Base-by-base conservation (phyloP, 257 asterid species). In the Solanum piurae region DNA sequence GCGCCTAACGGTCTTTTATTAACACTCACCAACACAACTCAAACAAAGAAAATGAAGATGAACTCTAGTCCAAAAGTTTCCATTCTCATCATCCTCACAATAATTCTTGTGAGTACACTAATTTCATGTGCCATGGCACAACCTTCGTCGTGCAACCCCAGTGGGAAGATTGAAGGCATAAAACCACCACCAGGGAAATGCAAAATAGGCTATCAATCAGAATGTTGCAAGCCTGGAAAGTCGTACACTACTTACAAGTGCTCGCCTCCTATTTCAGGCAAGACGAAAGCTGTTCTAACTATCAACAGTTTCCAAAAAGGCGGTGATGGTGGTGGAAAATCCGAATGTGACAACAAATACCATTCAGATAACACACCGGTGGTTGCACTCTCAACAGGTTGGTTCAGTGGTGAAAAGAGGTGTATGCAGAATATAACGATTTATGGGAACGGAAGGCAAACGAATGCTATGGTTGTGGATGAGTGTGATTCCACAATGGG, bases 331-430 rank as follows among this genome's bases (percentile, higher is more conserved):
- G 93, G 96, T 3, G 94, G 92, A 34, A 73, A 73, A 73, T 8
- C 92, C 91, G 91, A 88, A 62, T 92, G 95, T 18, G 93, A 92
- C 86, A 64, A 85, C 37, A 86, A 92, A 13, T 93, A 86, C 89
- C 95, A 92, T 84, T 90, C 93, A 0, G 90, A 93, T 31, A 58
- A 89, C 76, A 89, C 33, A 0, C 93, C 88, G 0, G 83, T 93
- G 0, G 94, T 91, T 21, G 94, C 95, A 0, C 89, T 92, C 21
- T 93, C 94, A 27, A 91, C 93, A 0, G 94, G 94, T 3, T 93
- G 95, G 94, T 92, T 87, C 90, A 89, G 40, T 25, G 88, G 86
- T 0, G 82, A 87, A 58, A 86, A 36, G 38, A 87, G 94, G 31
- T 93, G 95, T 79, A 68, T 89, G 40, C 74, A 89, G 9, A 90